Base-by-base conservation (phyloP, 148 eudicot species). In the Vaccinium myrtillus region DNA sequence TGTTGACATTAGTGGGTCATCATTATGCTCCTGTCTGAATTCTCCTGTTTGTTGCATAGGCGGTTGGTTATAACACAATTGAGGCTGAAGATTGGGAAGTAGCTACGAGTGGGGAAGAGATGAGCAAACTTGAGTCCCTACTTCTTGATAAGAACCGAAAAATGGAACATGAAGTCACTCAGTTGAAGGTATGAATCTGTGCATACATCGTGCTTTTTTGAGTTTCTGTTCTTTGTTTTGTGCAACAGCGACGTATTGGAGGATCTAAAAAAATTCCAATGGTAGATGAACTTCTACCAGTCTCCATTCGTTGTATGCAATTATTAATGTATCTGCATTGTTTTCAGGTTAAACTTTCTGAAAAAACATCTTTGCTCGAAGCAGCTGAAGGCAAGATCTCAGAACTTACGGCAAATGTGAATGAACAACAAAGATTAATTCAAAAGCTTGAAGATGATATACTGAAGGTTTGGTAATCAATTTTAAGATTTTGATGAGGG, bases 11-110 rank as follows among this genome's bases (percentile, higher is more conserved):
- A 73, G 39, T 36, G 54, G 11, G 53, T 39, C 79, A 36, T 74
- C 74, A n/a, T 36, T 75, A 82, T 78, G 21, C 15, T 78, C 75
- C 54, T 71, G 56, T 75, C 73, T 78, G 39, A 81, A 1, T 80
- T 18, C 21, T 63, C 77, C 58, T 74, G 61, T 76, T 80, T 18
- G 83, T 30, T 88, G 75, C 89, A 80, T 85, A 97, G 99, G 99
- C 99, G 87, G 99, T 95, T 81, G 99, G 99, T 82, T 97, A 97
- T 86, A 97, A 97, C 88, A 95, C 99, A 75, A 97, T 97, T 84
- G 99, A 97, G 91, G 99, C 98, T 85, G 98, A 97, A 91, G 99
- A 97, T 87, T 97, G 99, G 99, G 99, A 97, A 87, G 95, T 91
- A 81, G 99, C 99, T 77, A 97, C 99, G 7, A 91, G 92, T 89